Evolutionary conservation across 2,329 filamentous ascomycete species (phyloP), one percentile per base, ranked within the genome.

Genomic region (Botrytis pseudocinerea): DNA sequence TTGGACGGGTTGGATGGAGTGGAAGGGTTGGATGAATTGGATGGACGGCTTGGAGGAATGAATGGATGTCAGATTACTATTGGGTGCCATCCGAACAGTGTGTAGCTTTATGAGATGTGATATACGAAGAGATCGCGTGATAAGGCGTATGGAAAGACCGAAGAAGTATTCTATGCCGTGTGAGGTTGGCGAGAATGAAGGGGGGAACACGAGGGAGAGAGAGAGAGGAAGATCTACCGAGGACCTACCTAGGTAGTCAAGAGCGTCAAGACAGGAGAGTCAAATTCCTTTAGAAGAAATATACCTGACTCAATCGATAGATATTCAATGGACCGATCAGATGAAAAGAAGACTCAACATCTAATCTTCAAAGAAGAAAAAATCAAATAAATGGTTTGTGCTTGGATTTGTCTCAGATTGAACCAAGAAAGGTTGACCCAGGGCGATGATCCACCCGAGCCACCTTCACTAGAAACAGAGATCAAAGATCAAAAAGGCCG

Each of bases 101-200:
- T n/a, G 48, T 51, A 25, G 22, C 12, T 32, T 64, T 4, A 35
- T 28, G 62, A 64, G 18, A 12, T 35, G 42, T 25, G 18, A 12
- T 35, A 28, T 25, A 20, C 9, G 20, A 32, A 28, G 25, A 64
- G 42, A 65, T 65, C 44, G 28, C 22, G 63, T 65, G 46, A 66
- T 66, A 9, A 66, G 63, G 44, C 64, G 40, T 54, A 22, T 54
- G 64, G 64, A 54, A 54, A 38, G 64, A 20, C 32, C 32, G 64
- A 66, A 66, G 64, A 66, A 66, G 64, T 12, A 54, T 51, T 66
- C 32, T 40, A 38, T 69, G 66, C 6, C 25, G 51, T 69, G 66
- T 32, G 7, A 60, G 6, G 7, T 69, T 61, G 66, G 51, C 51
- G 66, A 69, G 66, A 44, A 61, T 69, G 51, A 69, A 35, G 51